Base-by-base conservation (phyloP, 306 rosid genomes). In the Benincasa hispida region DNA sequence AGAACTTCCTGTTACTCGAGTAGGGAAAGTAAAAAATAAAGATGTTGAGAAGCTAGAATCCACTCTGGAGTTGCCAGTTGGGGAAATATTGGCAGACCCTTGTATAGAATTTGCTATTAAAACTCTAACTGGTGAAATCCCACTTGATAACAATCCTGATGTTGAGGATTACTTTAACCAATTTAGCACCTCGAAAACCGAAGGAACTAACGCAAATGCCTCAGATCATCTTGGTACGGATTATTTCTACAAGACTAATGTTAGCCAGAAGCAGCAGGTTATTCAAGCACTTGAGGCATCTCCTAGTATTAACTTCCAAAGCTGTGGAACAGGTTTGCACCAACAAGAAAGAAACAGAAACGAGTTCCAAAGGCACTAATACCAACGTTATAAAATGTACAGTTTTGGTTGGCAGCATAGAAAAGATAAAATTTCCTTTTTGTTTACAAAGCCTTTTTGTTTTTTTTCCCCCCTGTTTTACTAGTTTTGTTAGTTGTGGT, bases 31-130 rank as follows among this genome's bases (percentile, higher is more conserved):
- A 53, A 83, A 79, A 80, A 78, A 76, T 45, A 78, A 34, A 0
- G 59, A 74, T 45, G 76, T 57, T 39, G 85, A 82, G 59, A 84
- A 76, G 66, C 70, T 83, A 45, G 90, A 66, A 76, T 76, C 86
- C 55, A 73, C 82, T 35, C 45, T 72, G 45, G 85, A 84, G 13
- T 56, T 81, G 28, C 80, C 86, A 51, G 76, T 73, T 14, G 84
- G 77, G 41, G 84, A 75, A 62, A 81, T 87, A 79, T 86, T 89
- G 91, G 75, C 86, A 59, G 96, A 91, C 76, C 97, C 98, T 5
- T 90, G 94, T 78, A 90, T 91, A 51, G 92, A 91, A 69, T 93
- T 93, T 67, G 96, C 96, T 1, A 81, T 85, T 10, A 90, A 89
- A 83, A 88, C 96, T 51, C 91, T 91, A 67, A 91, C 91, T 2